Evolutionary conservation across 2,329 filamentous ascomycete genomes (phyloP).

Genomic region (Trichophaea hybrida): DNA sequence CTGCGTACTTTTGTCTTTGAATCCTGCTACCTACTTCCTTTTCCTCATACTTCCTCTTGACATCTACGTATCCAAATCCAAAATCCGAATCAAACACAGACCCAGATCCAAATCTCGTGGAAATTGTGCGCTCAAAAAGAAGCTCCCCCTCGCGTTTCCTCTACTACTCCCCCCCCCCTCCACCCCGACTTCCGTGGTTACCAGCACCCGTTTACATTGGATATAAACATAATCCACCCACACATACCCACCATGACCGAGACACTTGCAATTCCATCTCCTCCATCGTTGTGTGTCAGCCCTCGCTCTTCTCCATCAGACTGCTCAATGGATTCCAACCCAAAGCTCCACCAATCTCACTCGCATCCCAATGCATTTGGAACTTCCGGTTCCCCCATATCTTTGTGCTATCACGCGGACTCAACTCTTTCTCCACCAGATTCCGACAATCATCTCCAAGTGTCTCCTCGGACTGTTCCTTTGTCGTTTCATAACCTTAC

Average conservation of each 20-base stretch:
- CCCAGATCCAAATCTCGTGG: not conserved
- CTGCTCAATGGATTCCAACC: not conserved
- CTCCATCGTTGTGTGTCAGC: not conserved
- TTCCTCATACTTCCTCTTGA: too few relatives aligned
- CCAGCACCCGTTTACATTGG: too few relatives aligned
- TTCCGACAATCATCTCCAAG: not conserved
- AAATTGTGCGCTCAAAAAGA: too few relatives aligned
- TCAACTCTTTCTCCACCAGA: not conserved
- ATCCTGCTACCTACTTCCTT: too few relatives aligned
- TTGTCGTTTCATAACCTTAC: not conserved
- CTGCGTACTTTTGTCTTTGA: too few relatives aligned
- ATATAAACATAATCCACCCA: too few relatives aligned
- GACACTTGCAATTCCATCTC: not conserved
- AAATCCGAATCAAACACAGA: not conserved
- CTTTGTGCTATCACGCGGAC: not conserved
- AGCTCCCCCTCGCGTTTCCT: too few relatives aligned
- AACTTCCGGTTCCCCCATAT: not conserved
- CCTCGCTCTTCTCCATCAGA: not conserved
- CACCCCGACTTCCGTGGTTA: too few relatives aligned
- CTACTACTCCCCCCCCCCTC: too few relatives aligned
- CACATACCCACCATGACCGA: not conserved
- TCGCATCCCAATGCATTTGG: not conserved
- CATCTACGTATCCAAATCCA: too few relatives aligned
- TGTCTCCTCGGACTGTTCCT: conserved; percentile 4
- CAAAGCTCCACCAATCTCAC: not conserved